Percentiles rank a stretch among this genome's conserved stretches.
phyloP scores from a whole-genome alignment of 2,329 filamentous ascomycete species.

The Hyphodiscus sp. region DNA sequence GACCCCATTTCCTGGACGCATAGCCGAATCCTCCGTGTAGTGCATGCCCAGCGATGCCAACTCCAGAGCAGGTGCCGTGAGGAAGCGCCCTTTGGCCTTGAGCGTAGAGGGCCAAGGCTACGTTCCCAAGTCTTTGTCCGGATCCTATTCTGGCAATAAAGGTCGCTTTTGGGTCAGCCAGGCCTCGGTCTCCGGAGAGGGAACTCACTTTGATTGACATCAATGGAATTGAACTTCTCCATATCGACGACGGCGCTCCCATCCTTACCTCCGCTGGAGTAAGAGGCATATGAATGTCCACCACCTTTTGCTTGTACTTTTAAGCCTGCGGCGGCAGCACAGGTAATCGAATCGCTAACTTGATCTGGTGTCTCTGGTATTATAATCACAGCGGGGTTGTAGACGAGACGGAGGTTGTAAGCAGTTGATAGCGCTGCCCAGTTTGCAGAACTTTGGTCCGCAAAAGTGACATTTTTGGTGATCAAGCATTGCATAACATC shows the following conservation, averaged over 20 bases:
- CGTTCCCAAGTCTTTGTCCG: constrained; percentile 38
- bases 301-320: constrained; percentile 47
- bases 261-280: constrained; percentile 39
- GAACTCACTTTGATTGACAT: constrained; percentile 36
- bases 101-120: constrained; percentile 33
- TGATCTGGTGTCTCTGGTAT: constrained; percentile 26
- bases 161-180: constrained; percentile 3
- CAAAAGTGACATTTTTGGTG: neutral
- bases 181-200: neutral
- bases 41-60: constrained; percentile 41
- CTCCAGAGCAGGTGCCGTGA: constrained; percentile 40
- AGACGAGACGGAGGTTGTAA: constrained; percentile 21
- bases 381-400: constrained; percentile 17
- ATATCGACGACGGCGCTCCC: constrained; percentile 50
- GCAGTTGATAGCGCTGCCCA: constrained; percentile 13
- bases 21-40: constrained; percentile 41
- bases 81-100: constrained; percentile 33
- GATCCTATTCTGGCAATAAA: constrained; percentile 30
- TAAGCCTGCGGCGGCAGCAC: constrained; percentile 35
- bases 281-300: constrained; percentile 50
- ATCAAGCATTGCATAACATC: neutral
- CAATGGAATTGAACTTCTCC: constrained; percentile 44
- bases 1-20: constrained; percentile 41
- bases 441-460: constrained; percentile 1
- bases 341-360: constrained; percentile 40